These are phyloP conservation scores for Serendipita sp. DNA, from an alignment of 768 basidiomycete species.

Conservation along the genomic window DNA sequence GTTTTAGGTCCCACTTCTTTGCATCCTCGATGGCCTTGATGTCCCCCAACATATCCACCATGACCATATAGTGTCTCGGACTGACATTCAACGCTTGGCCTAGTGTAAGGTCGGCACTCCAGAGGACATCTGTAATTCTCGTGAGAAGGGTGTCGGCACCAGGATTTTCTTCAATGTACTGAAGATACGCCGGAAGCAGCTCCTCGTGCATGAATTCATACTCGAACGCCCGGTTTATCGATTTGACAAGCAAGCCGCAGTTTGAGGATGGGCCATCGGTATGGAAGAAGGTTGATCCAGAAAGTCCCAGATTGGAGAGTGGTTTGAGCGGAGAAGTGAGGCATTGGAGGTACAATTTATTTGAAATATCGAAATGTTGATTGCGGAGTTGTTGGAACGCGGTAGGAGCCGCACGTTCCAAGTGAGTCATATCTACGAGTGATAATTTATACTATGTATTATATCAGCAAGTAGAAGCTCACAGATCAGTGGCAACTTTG, in stretches of 20 bases:
- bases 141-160: not conserved
- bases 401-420: not conserved
- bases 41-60: not conserved
- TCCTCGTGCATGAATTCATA: conserved; percentile 2
- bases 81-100: not conserved
- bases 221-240: not conserved
- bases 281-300: not conserved
- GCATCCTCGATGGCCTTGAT: not conserved
- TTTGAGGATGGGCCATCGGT: not conserved
- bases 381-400: not conserved
- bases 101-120: not conserved
- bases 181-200: not conserved
- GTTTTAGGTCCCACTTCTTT: not conserved
- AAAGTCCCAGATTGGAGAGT: not conserved
- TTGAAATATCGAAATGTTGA: not conserved
- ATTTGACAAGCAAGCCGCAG: not conserved
- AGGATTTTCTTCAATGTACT: not conserved
- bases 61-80: not conserved
- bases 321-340: not conserved
- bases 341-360: not conserved
- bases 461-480: not conserved
- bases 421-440: not conserved
- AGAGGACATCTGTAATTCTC: not conserved
- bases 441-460: not conserved
- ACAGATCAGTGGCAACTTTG: not conserved